These are phyloP conservation scores for Metschnikowia kunwiensis DNA, from an alignment of 805 yeast species.

Conservation along the genomic window DNA sequence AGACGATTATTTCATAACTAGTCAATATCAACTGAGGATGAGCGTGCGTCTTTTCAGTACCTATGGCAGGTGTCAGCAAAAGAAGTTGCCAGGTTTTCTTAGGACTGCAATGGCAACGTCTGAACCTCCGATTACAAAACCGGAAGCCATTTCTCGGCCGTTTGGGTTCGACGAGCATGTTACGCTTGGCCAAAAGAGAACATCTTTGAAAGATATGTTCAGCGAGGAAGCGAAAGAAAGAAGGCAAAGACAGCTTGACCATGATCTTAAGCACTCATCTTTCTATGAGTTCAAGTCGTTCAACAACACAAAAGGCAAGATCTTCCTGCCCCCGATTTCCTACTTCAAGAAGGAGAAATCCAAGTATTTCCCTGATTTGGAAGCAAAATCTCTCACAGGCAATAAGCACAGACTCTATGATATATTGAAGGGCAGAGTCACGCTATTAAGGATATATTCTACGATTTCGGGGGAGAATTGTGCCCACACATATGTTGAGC, in stretches of 20 bases:
- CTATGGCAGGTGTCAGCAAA: conserved; percentile 5
- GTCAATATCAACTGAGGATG: background rate
- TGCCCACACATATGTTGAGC: conserved; percentile 56
- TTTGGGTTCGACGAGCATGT: conserved; percentile 33
- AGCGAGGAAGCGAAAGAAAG: conserved; percentile 35
- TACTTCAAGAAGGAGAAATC: conserved; percentile 72
- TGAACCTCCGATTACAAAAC: conserved; percentile 36
- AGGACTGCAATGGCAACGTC: conserved; percentile 36
- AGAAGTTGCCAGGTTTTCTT: conserved; percentile 32
- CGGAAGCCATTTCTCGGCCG: conserved; percentile 33
- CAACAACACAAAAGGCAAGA: conserved; percentile 72
- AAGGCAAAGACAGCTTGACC: conserved; percentile 38
- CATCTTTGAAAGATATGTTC: conserved; percentile 22
- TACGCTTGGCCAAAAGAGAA: conserved; percentile 14
- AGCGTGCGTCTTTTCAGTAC: conserved; percentile 13
- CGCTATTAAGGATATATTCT: conserved; percentile 63
- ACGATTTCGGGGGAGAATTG: conserved; percentile 70
- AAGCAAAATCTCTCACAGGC: conserved; percentile 50
- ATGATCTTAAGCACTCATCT: conserved; percentile 43
- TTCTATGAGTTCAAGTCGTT: conserved; percentile 43
- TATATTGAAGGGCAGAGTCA: conserved; percentile 48
- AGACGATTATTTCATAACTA: background rate
- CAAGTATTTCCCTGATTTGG: conserved; percentile 77
- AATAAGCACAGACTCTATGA: conserved; percentile 35
- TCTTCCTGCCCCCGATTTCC: conserved; percentile 79